A percentile compares a stretch with the other conserved stretches of the same genome.
These are phyloP conservation scores for Ascochyta pisi DNA, from an alignment of 2,329 filamentous ascomycete species.

Conservation along the genomic window DNA sequence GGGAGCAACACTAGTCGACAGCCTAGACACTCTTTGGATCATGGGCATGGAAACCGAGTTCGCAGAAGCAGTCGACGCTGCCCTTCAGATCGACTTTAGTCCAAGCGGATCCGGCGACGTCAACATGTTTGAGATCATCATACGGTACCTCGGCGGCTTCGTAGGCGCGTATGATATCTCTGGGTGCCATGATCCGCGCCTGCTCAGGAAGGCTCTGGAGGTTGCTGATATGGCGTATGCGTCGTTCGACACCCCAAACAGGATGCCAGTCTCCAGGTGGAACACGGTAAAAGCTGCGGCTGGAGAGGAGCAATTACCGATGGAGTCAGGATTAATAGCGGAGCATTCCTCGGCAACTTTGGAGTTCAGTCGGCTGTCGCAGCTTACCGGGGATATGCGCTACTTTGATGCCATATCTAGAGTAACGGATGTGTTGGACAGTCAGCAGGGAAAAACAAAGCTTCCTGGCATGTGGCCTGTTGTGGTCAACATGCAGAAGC, in stretches of 20 bases:
- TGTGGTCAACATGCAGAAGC: slow-evolving; percentile 48
- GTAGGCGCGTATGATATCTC: slow-evolving; percentile 87
- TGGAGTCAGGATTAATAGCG: slow-evolving; percentile 50
- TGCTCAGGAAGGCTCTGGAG: slow-evolving; percentile 79
- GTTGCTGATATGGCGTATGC: slow-evolving; percentile 81
- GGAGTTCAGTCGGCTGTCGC: slow-evolving; percentile 56
- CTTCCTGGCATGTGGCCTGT: slow-evolving; percentile 58
- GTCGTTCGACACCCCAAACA: slow-evolving; percentile 88
- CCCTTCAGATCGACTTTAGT: slow-evolving; percentile 52
- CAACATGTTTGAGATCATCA: slow-evolving; percentile 59
- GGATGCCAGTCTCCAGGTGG: slow-evolving; percentile 72
- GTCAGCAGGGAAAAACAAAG: slow-evolving; percentile 50
- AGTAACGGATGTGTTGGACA: slow-evolving; percentile 50
- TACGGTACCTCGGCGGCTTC: slow-evolving; percentile 87
- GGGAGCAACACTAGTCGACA: slow-evolving; percentile 55
- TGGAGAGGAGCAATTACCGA: slow-evolving; percentile 47
- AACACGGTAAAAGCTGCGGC: slow-evolving; percentile 46
- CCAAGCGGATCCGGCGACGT: slow-evolving; percentile 46
- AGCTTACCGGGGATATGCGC: slow-evolving; percentile 53
- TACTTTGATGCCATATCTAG: slow-evolving; percentile 56
- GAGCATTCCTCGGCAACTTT: slow-evolving; percentile 55
- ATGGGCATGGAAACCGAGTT: slow-evolving; percentile 56
- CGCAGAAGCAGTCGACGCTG: slow-evolving; percentile 51
- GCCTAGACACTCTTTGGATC: slow-evolving; percentile 55
- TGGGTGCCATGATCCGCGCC: slow-evolving; percentile 65